Base-by-base conservation (phyloP, 169 alveolate genomes). In the Eimeria necatrix region DNA sequence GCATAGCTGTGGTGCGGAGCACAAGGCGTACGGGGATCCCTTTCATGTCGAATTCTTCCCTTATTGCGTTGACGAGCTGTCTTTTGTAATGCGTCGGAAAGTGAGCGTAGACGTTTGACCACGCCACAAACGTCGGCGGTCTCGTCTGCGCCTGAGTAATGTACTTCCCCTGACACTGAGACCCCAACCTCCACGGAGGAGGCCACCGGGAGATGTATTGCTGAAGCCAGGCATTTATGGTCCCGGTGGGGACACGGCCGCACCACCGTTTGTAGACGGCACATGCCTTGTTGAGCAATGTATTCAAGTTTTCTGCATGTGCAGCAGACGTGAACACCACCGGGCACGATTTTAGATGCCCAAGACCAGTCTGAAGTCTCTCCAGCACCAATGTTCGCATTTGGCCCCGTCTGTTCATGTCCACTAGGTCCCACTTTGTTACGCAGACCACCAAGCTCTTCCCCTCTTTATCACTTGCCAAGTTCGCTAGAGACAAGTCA, bases 111-210 rank as follows among this genome's bases (percentile, higher is more conserved):
- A 96, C 97, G 22, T 96, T 96, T 2, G 98, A 94, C 98, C 98
- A 97, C 64, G 97, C 91, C 52, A 97, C 97, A 73, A 97, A 97
- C 14, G 98, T 97, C 20, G 98, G 98, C 10, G 98, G 98, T 26
- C 74, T 22, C 49, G 95, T 41, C 83, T 81, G 94, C 53, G 73
- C 94, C 92, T 95, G 96, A 10, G 95, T 93, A 41, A 97, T 95
- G 80, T 96, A 97, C 96, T 97, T 97, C 56, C 96, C 95, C 24
- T 97, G 96, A 46, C 96, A 95, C 88, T 96, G 96, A 52, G 97
- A 86, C 49, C 98, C 98, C n/a, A 96, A 96, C n/a, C 96, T 78
- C 98, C 98, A 97, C 14, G 98, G 98, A 16, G 98, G 98, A 32
- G 98, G 98, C 83, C 85, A 95, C 64, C 85, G 95, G 24, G 83